A percentile compares a stretch with the other conserved stretches of the same genome.
phyloP scores from a whole-genome alignment of 2,329 filamentous ascomycete genomes.

The Zymoseptoria tritici region DNA sequence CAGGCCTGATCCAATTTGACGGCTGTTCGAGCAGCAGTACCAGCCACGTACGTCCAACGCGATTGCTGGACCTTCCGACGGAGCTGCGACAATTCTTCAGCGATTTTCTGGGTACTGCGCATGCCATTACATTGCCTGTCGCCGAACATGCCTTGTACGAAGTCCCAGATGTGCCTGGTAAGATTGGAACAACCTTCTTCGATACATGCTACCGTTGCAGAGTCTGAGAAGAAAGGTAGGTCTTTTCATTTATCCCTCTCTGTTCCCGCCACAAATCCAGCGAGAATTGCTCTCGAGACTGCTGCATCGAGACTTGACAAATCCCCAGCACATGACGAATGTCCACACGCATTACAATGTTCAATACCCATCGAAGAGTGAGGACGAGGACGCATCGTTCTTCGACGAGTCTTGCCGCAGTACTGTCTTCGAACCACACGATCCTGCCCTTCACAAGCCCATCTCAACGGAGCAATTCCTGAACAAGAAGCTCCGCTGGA shows the following conservation, averaged over 20 bases:
- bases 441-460: constrained; percentile 66
- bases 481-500: constrained; percentile 78
- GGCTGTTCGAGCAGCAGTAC: not conserved
- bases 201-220: constrained; percentile 1
- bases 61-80: constrained; percentile 4
- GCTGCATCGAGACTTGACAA: constrained; percentile 68
- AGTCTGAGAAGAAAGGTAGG: constrained; percentile 42
- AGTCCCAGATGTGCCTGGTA: constrained; percentile 63
- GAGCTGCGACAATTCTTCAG: constrained; percentile 12
- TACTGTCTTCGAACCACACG: constrained; percentile 49
- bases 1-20: constrained; percentile 11
- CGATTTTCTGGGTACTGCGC: constrained; percentile 10
- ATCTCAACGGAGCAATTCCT: constrained; percentile 64
- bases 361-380: constrained; percentile 47
- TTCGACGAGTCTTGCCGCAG: constrained; percentile 38
- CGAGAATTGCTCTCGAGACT: constrained; percentile 61
- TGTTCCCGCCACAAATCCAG: constrained; percentile 66
- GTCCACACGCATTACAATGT: constrained; percentile 76
- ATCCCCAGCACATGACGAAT: constrained; percentile 74
- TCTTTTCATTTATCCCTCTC: constrained; percentile 65
- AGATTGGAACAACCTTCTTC: constrained; percentile 14
- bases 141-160: constrained; percentile 39
- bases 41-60: not conserved
- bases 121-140: not conserved
- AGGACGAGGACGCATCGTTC: constrained; percentile 44